Evolutionary conservation across 352 stramenopile genomes (phyloP).

Genomic region (Thalassiosira tumida): DNA sequence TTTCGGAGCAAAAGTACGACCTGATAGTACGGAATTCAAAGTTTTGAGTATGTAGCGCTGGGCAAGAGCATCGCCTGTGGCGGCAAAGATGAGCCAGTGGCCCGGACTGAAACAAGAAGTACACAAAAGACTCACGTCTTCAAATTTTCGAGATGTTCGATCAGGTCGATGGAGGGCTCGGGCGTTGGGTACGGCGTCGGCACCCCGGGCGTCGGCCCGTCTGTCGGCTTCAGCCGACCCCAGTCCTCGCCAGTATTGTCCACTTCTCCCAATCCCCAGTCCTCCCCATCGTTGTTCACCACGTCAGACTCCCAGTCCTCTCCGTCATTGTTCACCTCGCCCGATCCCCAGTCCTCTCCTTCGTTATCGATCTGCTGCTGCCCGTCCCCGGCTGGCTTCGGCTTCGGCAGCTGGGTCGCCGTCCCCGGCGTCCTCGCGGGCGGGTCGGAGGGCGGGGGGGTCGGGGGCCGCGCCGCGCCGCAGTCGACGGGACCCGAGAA

Average conservation of each 20-base stretch:
- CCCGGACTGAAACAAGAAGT: too few species aligned
- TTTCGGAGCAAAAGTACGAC: slow-evolving; percentile 77
- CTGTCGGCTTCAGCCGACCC: slow-evolving; percentile 32
- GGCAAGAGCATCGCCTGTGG: too few species aligned
- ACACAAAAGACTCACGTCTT: slow-evolving; percentile 79
- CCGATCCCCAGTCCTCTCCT: slow-evolving; percentile 57
- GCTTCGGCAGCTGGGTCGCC: background rate
- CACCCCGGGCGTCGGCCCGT: slow-evolving; percentile 42
- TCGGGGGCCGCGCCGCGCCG: slow-evolving; percentile 56
- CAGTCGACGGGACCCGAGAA: slow-evolving; percentile 66
- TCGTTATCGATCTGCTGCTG: slow-evolving; percentile 51
- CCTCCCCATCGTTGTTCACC: slow-evolving; percentile 64
- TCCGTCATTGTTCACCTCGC: slow-evolving; percentile 32
- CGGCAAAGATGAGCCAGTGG: too few species aligned
- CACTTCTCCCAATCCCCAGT: slow-evolving; percentile 34
- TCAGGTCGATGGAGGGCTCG: slow-evolving; percentile 79
- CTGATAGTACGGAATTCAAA: too few species aligned
- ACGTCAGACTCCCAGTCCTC: slow-evolving; percentile 19
- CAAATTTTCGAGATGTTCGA: slow-evolving; percentile 72
- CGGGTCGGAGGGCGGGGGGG: slow-evolving; percentile 1
- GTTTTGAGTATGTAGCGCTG: too few species aligned
- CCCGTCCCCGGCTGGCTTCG: background rate
- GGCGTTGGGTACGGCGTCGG: slow-evolving; percentile 73
- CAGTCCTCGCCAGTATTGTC: slow-evolving; percentile 53
- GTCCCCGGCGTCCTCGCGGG: slow-evolving; percentile 2